Evolutionary conservation across 1,284 basidiomycete species (phyloP).

Genomic region (Ustilago bromivora): DNA sequence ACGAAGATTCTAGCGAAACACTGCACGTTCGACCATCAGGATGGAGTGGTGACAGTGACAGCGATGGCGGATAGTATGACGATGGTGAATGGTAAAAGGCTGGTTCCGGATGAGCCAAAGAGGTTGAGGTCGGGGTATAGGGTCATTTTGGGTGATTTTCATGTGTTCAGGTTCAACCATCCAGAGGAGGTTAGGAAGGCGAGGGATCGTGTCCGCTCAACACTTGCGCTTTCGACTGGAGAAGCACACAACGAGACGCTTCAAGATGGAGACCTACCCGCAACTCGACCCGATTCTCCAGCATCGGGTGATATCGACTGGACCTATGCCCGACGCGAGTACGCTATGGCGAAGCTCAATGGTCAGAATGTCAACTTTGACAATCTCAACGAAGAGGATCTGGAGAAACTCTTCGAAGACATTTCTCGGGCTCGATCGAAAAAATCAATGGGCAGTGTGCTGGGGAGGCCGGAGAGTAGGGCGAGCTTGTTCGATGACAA

Average conservation of each 20-base stretch:
- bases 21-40: slow-evolving; percentile 87
- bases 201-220: slow-evolving; percentile 57
- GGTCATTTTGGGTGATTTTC: slow-evolving; percentile 95
- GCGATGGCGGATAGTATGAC: slow-evolving; percentile 84
- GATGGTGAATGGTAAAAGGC: slow-evolving; percentile 83
- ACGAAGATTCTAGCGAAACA: slow-evolving; percentile 91
- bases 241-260: slow-evolving; percentile 56
- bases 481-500: slow-evolving; percentile 63
- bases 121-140: slow-evolving; percentile 87
- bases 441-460: slow-evolving; percentile 61
- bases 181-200: slow-evolving; percentile 63
- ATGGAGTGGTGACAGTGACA: slow-evolving; percentile 85
- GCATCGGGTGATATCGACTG: slow-evolving; percentile 63
- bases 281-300: slow-evolving; percentile 60
- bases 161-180: slow-evolving; percentile 93
- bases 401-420: slow-evolving; percentile 67
- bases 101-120: slow-evolving; percentile 56
- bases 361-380: slow-evolving; percentile 66
- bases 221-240: slow-evolving; percentile 52
- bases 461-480: slow-evolving; percentile 56
- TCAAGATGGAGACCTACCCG: slow-evolving; percentile 32
- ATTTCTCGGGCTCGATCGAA: slow-evolving; percentile 56
- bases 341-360: slow-evolving; percentile 59
- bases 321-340: slow-evolving; percentile 64
- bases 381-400: slow-evolving; percentile 63